A percentile compares a stretch with the other conserved stretches of the same genome.
phyloP scores from a whole-genome alignment of 805 yeast genomes.

The Wickerhamiella nectarea region DNA sequence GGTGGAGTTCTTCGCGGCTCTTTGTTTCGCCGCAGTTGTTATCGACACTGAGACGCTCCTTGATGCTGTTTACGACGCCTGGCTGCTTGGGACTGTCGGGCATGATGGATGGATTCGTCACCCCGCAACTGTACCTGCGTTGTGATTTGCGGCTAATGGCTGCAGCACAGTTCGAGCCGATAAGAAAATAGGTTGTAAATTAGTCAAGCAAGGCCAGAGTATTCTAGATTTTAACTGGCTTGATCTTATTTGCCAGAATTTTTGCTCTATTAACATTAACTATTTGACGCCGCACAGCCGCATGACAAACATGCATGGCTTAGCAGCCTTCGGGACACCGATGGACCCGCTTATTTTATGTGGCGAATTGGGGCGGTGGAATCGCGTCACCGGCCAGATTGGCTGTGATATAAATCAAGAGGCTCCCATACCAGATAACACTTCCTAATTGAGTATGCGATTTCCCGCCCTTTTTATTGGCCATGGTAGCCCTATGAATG shows the following conservation, averaged over 20 bases:
- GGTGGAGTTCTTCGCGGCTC: background rate
- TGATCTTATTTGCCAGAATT: no score
- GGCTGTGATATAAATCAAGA: no score
- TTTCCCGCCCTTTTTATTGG: constrained; percentile 14
- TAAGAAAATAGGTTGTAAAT: no score
- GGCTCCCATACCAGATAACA: no score
- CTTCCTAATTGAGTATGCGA: background rate
- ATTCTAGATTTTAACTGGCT: no score
- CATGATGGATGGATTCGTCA: background rate
- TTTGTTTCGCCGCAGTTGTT: background rate
- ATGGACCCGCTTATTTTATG: background rate
- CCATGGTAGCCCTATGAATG: constrained; percentile 17
- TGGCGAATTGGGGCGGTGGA: no score
- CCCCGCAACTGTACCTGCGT: background rate
- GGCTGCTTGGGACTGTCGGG: background rate
- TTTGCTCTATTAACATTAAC: no score
- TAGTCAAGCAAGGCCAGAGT: no score
- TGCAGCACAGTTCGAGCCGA: no score
- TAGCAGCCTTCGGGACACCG: background rate
- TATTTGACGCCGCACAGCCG: no score
- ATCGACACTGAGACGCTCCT: background rate
- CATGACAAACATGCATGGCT: background rate
- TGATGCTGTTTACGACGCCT: background rate
- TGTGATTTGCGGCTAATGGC: no score
- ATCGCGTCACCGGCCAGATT: no score